These are phyloP conservation scores for Fusarium phyllophilum DNA, from an alignment of 2,329 filamentous ascomycete genomes.

Conservation along the genomic window DNA sequence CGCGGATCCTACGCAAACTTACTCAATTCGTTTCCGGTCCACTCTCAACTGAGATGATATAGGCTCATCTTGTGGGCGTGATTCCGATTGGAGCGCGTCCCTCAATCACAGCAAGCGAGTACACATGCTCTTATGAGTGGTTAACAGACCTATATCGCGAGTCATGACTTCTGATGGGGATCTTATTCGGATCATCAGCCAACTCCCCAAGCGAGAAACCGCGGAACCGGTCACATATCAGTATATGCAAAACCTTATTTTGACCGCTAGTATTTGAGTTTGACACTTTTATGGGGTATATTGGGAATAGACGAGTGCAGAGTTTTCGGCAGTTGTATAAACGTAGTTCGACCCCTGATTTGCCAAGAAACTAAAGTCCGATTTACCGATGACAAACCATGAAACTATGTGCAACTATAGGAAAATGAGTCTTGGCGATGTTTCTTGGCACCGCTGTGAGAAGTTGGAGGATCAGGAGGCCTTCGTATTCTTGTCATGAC, in stretches of 20 bases:
- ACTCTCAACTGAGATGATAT: not conserved
- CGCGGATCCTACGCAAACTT: not conserved
- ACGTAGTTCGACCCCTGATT: not conserved
- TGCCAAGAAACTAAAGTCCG: not conserved
- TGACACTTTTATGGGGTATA: too few relatives aligned
- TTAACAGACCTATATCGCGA: not conserved
- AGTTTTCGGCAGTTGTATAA: not conserved
- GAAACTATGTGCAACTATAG: too few relatives aligned
- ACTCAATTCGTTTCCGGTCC: fast-evolving
- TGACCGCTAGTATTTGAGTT: not conserved
- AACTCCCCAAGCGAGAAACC: not conserved
- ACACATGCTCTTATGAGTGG: not conserved
- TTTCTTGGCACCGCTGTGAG: not conserved
- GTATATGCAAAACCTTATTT: not conserved
- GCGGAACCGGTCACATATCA: not conserved
- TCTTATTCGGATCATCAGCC: not conserved
- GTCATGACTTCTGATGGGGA: not conserved
- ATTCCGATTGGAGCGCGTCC: not conserved
- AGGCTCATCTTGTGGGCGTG: too few relatives aligned
- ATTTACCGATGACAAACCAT: not conserved
- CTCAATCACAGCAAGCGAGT: not conserved
- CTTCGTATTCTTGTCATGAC: not conserved
- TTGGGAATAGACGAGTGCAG: not conserved
- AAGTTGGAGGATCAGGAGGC: not conserved
- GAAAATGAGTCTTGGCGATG: not conserved